Base-by-base conservation (phyloP, 768 basidiomycete species). In the Boletus pseudo-olivaceus region DNA sequence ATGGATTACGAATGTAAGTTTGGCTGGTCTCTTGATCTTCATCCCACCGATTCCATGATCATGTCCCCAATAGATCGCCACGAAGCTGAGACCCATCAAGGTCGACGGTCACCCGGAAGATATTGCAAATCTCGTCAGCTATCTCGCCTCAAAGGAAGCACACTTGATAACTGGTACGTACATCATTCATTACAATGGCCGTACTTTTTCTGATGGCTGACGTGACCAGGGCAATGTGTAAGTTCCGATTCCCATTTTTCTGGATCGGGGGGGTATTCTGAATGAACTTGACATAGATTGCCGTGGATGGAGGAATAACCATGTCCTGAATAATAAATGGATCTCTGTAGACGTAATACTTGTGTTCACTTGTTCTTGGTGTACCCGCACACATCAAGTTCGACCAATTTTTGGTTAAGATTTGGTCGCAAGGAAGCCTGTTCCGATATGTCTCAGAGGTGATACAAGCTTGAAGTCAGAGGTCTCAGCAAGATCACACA, bases 61-160 rank as follows among this genome's bases (percentile, higher is more conserved):
- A 12, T 26, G 10, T 12, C 9, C 2, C 19, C 6, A 3, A 27
- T n/a, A 33, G 29, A 4, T 1, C 2, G 2, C 14, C 19, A 2
- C 26, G 17, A 30, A 23, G 7, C 2, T 23, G 23, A 26, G 19
- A 26, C 49, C 64, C 2, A 32, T 63, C 23, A 56, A 59, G 38
- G 47, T 62, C 10, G 47, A 60, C 20, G 71, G 66, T 20, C 55
- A 67, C 15, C 67, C 73, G 4, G 63, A 72, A 29, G 65, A 71
- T 42, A 48, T 73, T 8, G 72, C 73, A 23, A 62, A 53, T 26
- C 5, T 69, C 2, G 69, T 74, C 0, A 71, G 71, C 7, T 73
- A 63, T 44, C 59, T 75, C 1, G 69, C 65, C 10, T 72, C 72
- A 2, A 61, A 69, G 8, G 68, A 66, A 15, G 67, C 73, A 3